These are phyloP conservation scores for Vaccinium macrocarpon DNA, from an alignment of 148 eudicot genomes.

Conservation along the genomic window DNA sequence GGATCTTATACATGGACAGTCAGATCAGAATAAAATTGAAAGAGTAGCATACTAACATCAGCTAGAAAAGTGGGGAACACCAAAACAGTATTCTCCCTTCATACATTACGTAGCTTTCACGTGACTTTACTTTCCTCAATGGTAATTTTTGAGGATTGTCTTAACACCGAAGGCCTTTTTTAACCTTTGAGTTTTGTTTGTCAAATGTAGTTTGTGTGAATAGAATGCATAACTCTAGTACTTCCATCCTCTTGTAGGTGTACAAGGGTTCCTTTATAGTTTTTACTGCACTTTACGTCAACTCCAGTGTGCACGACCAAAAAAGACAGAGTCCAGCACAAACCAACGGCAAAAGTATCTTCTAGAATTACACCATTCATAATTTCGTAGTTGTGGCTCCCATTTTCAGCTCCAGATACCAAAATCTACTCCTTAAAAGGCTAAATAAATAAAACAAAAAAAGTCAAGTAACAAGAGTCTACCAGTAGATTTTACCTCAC, in stretches of 20 bases:
- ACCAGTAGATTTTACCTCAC: too few species aligned
- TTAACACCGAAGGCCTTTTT: background rate
- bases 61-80: background rate
- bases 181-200: background rate
- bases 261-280: background rate
- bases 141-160: constrained; percentile 38
- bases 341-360: too few species aligned
- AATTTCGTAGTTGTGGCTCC: too few species aligned
- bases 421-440: too few species aligned
- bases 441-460: too few species aligned
- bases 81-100: background rate
- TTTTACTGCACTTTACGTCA: background rate
- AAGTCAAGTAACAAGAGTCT: too few species aligned
- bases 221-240: background rate
- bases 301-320: too few species aligned
- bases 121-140: constrained; percentile 29
- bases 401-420: too few species aligned
- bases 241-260: background rate
- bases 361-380: too few species aligned
- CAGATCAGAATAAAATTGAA: too few species aligned
- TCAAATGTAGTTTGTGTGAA: background rate
- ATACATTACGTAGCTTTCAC: background rate
- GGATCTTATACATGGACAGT: too few species aligned
- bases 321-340: too few species aligned
- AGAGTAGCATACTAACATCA: background rate